Conservation (phyloP, 768 basidiomycete genomes). For the Obba rivulosa region DNA sequence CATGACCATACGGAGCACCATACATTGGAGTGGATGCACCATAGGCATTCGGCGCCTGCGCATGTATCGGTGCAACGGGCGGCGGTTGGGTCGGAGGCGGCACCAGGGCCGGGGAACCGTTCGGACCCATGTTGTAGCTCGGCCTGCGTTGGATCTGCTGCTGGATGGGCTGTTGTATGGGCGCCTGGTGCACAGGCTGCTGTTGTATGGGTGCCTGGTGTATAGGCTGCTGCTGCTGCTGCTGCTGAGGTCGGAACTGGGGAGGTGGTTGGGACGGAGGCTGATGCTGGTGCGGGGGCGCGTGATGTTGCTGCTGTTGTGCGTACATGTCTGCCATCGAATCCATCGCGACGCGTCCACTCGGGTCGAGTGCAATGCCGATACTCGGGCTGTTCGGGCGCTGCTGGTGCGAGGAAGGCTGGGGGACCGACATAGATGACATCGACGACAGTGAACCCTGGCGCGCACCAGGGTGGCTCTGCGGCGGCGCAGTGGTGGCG, state of each 20-base stretch:
- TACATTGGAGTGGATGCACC: slow-evolving; percentile 14
- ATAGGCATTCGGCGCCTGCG: slow-evolving; percentile 11
- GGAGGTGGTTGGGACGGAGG: slow-evolving; percentile 19
- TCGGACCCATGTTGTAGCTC: slow-evolving; percentile 10
- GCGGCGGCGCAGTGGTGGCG: slow-evolving; percentile 11
- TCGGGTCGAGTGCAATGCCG: slow-evolving; percentile 78
- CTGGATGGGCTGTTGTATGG: slow-evolving; percentile 11
- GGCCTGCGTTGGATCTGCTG: slow-evolving; percentile 14
- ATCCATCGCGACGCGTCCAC: slow-evolving; percentile 77
- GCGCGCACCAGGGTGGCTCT: slow-evolving; percentile 20
- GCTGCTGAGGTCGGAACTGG: slow-evolving; percentile 27
- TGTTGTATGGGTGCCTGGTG: slow-evolving; percentile 21
- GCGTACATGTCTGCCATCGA: slow-evolving; percentile 55
- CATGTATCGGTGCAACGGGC: slow-evolving; percentile 1
- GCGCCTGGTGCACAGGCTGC: slow-evolving; percentile 21
- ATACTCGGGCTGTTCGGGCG: slow-evolving; percentile 71
- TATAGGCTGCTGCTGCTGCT: slow-evolving; percentile 26
- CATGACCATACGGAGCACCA: slow-evolving; percentile 21
- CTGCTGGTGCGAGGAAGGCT: slow-evolving; percentile 21
- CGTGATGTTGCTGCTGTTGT: slow-evolving; percentile 22
- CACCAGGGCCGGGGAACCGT: slow-evolving; percentile 4
- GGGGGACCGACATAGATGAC: slow-evolving; percentile 23
- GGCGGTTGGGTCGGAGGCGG: slow-evolving; percentile 12
- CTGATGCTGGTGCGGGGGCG: slow-evolving; percentile 14
- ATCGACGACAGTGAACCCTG: slow-evolving; percentile 29